These are phyloP conservation scores for Termitomyces bulborhizus DNA, from an alignment of 768 basidiomycete species.

Conservation along the genomic window DNA sequence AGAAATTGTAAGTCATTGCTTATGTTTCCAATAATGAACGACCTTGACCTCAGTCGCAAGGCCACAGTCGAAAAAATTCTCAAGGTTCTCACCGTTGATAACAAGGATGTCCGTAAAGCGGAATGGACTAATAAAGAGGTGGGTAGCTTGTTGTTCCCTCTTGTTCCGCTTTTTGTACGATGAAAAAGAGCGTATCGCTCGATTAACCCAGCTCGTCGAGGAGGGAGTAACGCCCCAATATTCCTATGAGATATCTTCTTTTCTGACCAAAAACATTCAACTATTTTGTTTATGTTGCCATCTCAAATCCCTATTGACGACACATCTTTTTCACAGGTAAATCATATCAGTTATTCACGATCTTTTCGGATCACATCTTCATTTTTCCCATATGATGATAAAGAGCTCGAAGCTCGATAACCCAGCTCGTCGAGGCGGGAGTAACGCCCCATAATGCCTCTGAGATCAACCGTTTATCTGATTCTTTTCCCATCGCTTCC, in stretches of 20 bases:
- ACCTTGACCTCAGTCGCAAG: constrained; percentile 28
- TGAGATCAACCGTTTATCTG: constrained; percentile 49
- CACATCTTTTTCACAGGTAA: constrained; percentile 3
- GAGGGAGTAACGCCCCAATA: constrained; percentile 85
- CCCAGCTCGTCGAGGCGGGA: constrained; percentile 88
- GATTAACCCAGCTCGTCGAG: constrained; percentile 95
- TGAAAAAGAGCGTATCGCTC: constrained; percentile 82
- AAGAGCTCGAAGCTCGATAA: constrained; percentile 77
- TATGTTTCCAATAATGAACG: background rate
- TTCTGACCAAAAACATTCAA: constrained; percentile 29
- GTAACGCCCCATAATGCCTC: constrained; percentile 66
- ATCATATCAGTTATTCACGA: background rate
- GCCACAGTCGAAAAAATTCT: constrained; percentile 82
- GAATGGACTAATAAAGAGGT: constrained; percentile 99
- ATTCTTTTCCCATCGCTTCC: constrained; percentile 13
- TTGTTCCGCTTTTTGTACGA: constrained; percentile 19
- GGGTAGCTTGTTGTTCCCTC: constrained; percentile 19
- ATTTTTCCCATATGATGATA: constrained; percentile 44
- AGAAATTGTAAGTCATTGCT: constrained; percentile 62
- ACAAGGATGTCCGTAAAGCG: constrained; percentile 87
- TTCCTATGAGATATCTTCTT: constrained; percentile 57
- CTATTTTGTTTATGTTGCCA: background rate
- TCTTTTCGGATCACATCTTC: background rate
- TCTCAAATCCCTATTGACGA: constrained; percentile 15
- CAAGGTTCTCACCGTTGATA: constrained; percentile 70